These are phyloP conservation scores for Stenogyne calaminthoides DNA, from an alignment of 305 asterid genomes.

Conservation along the genomic window DNA sequence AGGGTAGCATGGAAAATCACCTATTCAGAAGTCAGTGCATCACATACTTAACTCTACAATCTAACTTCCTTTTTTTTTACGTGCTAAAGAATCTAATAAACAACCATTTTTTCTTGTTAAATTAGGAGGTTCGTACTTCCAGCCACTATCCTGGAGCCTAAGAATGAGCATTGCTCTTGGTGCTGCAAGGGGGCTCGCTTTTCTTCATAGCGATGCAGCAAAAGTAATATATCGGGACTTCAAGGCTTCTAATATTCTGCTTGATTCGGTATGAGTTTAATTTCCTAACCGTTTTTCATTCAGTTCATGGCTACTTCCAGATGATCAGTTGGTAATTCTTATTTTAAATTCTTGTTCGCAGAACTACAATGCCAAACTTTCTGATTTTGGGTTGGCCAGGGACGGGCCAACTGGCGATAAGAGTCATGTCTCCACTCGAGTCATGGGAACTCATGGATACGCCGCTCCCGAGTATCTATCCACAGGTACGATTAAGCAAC, in stretches of 20 bases:
- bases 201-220: conserved; percentile 79
- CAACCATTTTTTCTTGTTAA: conserved; percentile 13
- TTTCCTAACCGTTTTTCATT: not conserved
- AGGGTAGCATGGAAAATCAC: conserved; percentile 83
- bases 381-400: conserved; percentile 93
- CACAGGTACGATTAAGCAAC: conserved; percentile 50
- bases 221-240: conserved; percentile 90
- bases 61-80: not conserved
- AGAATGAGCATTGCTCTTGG: conserved; percentile 81
- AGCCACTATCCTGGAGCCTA: conserved; percentile 86
- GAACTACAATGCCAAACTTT: conserved; percentile 88
- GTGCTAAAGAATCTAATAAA: not conserved
- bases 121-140: conserved; percentile 86
- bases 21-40: conserved; percentile 75
- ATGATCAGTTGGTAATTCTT: not conserved
- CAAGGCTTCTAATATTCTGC: conserved; percentile 85
- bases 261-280: conserved; percentile 65
- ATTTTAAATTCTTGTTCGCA: conserved; percentile 32
- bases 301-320: not conserved
- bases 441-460: conserved; percentile 94
- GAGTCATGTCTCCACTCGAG: conserved; percentile 89
- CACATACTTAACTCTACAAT: not conserved
- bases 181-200: conserved; percentile 92
- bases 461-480: conserved; percentile 92
- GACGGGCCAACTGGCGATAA: conserved; percentile 92